Conservation (phyloP, 2,329 filamentous ascomycete genomes). For the Beauveria sp. region DNA sequence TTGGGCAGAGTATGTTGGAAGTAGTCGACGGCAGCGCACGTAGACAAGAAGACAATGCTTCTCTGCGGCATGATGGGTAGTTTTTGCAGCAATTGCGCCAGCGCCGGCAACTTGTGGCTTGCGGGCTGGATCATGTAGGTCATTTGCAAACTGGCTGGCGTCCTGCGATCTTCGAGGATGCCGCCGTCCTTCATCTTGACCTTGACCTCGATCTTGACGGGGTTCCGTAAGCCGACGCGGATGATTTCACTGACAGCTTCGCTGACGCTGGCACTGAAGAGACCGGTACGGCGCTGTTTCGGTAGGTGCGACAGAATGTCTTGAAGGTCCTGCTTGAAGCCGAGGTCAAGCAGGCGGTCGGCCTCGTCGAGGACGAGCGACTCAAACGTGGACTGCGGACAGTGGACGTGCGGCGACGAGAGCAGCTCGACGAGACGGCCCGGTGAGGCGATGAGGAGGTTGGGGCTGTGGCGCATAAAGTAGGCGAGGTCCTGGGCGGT, state of each 20-base stretch:
- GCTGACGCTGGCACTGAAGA: conserved; percentile 94
- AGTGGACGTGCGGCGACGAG: conserved; percentile 78
- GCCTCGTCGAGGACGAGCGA: conserved; percentile 90
- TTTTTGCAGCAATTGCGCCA: conserved; percentile 61
- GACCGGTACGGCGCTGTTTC: conserved; percentile 85
- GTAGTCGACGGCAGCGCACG: conserved; percentile 91
- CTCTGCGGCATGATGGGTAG: conserved; percentile 71
- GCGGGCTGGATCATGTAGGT: conserved; percentile 70
- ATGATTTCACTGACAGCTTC: conserved; percentile 93
- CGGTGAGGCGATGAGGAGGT: conserved; percentile 83
- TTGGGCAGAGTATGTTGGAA: conserved; percentile 72
- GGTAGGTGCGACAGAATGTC: conserved; percentile 77
- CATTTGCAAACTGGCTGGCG: conserved; percentile 89
- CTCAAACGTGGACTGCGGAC: conserved; percentile 83
- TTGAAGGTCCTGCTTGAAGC: conserved; percentile 86
- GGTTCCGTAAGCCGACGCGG: conserved; percentile 83
- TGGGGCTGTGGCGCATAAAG: conserved; percentile 79
- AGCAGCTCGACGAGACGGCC: conserved; percentile 84
- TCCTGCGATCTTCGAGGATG: conserved; percentile 69
- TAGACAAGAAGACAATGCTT: conserved; percentile 86
- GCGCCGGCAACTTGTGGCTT: conserved; percentile 69
- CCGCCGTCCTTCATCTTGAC: conserved; percentile 68
- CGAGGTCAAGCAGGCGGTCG: conserved; percentile 83
- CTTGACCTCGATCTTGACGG: conserved; percentile 88
- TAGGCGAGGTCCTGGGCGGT: conserved; percentile 79